phyloP scores from a whole-genome alignment of 768 basidiomycete species.

The Lenzites betulinus region DNA sequence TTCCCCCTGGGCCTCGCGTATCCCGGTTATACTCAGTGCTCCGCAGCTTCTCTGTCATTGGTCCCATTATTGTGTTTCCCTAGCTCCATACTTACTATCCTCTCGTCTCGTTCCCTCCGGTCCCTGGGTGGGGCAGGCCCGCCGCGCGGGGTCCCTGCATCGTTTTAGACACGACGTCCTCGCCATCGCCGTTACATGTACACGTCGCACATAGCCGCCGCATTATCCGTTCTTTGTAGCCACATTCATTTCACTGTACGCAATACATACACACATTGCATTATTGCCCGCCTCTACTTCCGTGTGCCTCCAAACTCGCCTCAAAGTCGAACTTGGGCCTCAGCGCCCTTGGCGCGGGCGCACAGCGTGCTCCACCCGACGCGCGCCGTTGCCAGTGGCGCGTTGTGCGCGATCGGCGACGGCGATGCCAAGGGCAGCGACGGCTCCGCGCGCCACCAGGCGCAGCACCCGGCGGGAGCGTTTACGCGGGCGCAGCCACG shows the following conservation, averaged over 20 bases:
- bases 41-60: neutral
- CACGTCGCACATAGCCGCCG: neutral
- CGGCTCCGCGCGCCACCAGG: no score
- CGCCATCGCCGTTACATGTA: neutral
- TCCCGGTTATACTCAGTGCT: neutral
- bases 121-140: neutral
- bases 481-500: no score
- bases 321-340: no score
- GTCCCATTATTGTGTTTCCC: neutral
- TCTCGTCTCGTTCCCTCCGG: neutral
- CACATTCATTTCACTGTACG: slow-evolving; percentile 15
- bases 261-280: slow-evolving; percentile 7
- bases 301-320: no score
- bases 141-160: neutral
- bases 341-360: no score
- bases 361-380: neutral
- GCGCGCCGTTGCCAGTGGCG: neutral
- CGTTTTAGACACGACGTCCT: no score
- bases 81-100: neutral
- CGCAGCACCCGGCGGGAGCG: no score
- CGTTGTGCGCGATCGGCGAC: no score
- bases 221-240: slow-evolving; percentile 1
- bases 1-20: neutral
- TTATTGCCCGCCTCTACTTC: no score
- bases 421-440: no score